A percentile compares a stretch with the other conserved stretches of the same genome.
Evolutionary conservation across 495 filamentous ascomycete genomes (phyloP).

Genomic region (Penicillium pancosmium): DNA sequence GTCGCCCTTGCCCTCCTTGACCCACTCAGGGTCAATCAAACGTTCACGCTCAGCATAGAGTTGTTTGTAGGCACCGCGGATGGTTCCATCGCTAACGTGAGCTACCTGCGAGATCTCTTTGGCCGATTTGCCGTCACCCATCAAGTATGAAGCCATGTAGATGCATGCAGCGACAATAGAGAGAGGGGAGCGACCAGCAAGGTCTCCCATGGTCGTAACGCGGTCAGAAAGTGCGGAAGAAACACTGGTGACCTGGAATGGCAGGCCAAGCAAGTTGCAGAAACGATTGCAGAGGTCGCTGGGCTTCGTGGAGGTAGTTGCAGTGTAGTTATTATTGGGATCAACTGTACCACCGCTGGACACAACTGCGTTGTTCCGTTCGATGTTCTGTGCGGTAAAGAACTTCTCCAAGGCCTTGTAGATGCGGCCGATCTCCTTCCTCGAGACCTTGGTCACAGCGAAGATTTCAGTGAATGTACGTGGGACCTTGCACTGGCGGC

Average conservation of each 20-base stretch:
- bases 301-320: constrained; percentile 78
- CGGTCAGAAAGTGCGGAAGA: constrained; percentile 73
- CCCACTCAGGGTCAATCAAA: constrained; percentile 74
- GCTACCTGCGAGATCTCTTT: constrained; percentile 82
- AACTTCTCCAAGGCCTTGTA: constrained; percentile 94
- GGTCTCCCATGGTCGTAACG: constrained; percentile 69
- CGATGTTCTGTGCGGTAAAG: constrained; percentile 62
- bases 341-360: constrained; percentile 49
- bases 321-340: constrained; percentile 63
- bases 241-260: constrained; percentile 67
- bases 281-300: constrained; percentile 85
- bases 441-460: constrained; percentile 86
- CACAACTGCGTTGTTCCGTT: constrained; percentile 52
- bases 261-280: constrained; percentile 77
- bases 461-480: constrained; percentile 94
- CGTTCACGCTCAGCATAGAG: constrained; percentile 73
- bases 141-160: constrained; percentile 86
- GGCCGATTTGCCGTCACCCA: constrained; percentile 74
- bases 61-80: constrained; percentile 90
- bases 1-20: constrained; percentile 69
- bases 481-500: constrained; percentile 81
- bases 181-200: constrained; percentile 91
- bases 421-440: constrained; percentile 95
- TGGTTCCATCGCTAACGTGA: constrained; percentile 93
- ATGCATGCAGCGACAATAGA: constrained; percentile 95